phyloP scores from a whole-genome alignment of 2,329 filamentous ascomycete species.

The Corniculantispora saksenae region DNA sequence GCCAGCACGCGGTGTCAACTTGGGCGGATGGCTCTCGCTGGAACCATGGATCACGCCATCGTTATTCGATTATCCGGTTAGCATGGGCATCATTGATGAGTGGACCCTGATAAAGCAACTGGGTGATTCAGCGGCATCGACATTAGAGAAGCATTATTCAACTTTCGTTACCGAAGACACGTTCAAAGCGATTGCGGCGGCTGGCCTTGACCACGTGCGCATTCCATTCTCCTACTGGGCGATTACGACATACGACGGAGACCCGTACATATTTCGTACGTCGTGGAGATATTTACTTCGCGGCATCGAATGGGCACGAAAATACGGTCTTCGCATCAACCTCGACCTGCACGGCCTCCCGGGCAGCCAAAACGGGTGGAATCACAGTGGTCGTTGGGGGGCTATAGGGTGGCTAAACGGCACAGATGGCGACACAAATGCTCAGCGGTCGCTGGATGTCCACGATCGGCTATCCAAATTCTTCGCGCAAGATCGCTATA shows the following conservation, averaged over 20 bases:
- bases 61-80: constrained; percentile 70
- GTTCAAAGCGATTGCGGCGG: constrained; percentile 80
- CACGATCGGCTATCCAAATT: constrained; percentile 87
- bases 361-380: constrained; percentile 96
- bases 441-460: constrained; percentile 78
- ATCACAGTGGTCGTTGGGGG: constrained; percentile 86
- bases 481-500: constrained; percentile 91
- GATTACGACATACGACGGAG: constrained; percentile 77
- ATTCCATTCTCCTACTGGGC: constrained; percentile 97
- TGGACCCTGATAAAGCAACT: constrained; percentile 75
- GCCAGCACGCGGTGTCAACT: constrained; percentile 85
- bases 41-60: constrained; percentile 97
- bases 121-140: constrained; percentile 64
- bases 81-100: constrained; percentile 77
- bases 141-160: constrained; percentile 88
- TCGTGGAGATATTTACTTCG: constrained; percentile 93
- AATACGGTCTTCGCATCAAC: constrained; percentile 89
- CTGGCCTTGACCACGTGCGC: constrained; percentile 93
- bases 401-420: constrained; percentile 86
- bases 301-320: constrained; percentile 89
- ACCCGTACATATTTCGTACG: constrained; percentile 84
- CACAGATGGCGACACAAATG: constrained; percentile 77
- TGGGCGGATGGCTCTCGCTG: constrained; percentile 91
- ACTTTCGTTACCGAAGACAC: constrained; percentile 82
- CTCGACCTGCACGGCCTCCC: constrained; percentile 90